phyloP scores from a whole-genome alignment of 2,329 filamentous ascomycete genomes.

The Sclerotinia glacialis region DNA sequence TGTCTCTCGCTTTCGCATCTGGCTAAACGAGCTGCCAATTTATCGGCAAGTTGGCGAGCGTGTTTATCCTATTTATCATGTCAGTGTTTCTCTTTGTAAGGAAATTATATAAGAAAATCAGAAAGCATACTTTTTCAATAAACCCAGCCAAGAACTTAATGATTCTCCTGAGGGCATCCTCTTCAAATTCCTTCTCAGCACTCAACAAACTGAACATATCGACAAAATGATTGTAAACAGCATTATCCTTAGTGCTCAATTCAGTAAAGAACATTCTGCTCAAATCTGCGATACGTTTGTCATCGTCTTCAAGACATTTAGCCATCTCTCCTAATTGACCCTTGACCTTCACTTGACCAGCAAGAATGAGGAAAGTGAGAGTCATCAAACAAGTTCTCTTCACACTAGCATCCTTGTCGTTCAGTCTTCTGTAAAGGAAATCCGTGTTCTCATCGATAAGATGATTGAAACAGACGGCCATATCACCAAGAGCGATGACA shows the following conservation, averaged over 20 bases:
- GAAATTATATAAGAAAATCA: neutral
- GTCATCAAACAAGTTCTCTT: conserved; percentile 99
- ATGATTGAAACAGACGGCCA: conserved; percentile 99
- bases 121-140: conserved; percentile 79
- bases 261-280: conserved; percentile 98
- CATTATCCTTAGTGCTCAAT: conserved; percentile 95
- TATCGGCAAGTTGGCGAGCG: conserved; percentile 88
- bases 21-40: conserved; percentile 79
- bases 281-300: conserved; percentile 89
- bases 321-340: conserved; percentile 98
- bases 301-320: conserved; percentile 95
- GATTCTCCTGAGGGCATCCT: conserved; percentile 82
- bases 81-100: conserved; percentile 24
- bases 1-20: conserved; percentile 90
- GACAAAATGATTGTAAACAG: conserved; percentile 98
- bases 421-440: conserved; percentile 90
- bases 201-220: conserved; percentile 97
- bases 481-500: conserved; percentile 94
- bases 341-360: conserved; percentile 98
- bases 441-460: conserved; percentile 99
- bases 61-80: conserved; percentile 75
- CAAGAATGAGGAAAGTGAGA: conserved; percentile 91
- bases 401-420: conserved; percentile 82
- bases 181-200: conserved; percentile 74
- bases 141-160: conserved; percentile 92